These are phyloP conservation scores for Phlebopus sp. DNA, from an alignment of 1,284 basidiomycete species.

Conservation along the genomic window DNA sequence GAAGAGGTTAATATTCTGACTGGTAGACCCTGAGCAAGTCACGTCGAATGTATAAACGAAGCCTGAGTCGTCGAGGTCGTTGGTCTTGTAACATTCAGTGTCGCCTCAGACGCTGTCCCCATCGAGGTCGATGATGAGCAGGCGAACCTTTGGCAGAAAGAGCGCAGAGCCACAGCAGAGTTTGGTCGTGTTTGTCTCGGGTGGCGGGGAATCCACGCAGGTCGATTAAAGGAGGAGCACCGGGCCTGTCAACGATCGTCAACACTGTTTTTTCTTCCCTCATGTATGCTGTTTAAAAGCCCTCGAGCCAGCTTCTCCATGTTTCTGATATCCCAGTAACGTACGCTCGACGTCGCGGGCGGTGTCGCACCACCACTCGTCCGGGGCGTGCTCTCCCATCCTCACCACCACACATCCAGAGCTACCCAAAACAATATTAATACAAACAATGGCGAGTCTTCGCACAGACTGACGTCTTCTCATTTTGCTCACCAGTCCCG, in stretches of 20 bases:
- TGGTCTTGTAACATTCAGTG: too few species aligned
- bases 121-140: neutral
- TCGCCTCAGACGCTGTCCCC: too few species aligned
- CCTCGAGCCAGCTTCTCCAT: conserved; percentile 25
- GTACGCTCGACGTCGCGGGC: conserved; percentile 43
- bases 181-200: conserved; percentile 22
- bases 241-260: conserved; percentile 47
- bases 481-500: neutral
- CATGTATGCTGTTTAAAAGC: conserved; percentile 43
- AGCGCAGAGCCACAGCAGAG: conserved; percentile 17
- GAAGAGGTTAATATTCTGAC: neutral
- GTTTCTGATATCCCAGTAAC: conserved; percentile 43
- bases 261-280: conserved; percentile 36
- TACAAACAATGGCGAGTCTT: conserved; percentile 36
- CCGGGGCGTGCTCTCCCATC: conserved; percentile 22
- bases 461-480: neutral
- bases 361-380: conserved; percentile 41
- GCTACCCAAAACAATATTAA: neutral
- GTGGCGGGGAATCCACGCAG: conserved; percentile 25
- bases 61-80: too few species aligned
- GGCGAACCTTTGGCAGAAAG: conserved; percentile 32
- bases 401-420: conserved; percentile 27
- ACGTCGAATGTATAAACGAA: conserved; percentile 12
- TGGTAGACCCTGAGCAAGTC: neutral
- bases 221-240: conserved; percentile 32